phyloP scores from a whole-genome alignment of 805 yeast species.

The Lipomyces sp. region DNA sequence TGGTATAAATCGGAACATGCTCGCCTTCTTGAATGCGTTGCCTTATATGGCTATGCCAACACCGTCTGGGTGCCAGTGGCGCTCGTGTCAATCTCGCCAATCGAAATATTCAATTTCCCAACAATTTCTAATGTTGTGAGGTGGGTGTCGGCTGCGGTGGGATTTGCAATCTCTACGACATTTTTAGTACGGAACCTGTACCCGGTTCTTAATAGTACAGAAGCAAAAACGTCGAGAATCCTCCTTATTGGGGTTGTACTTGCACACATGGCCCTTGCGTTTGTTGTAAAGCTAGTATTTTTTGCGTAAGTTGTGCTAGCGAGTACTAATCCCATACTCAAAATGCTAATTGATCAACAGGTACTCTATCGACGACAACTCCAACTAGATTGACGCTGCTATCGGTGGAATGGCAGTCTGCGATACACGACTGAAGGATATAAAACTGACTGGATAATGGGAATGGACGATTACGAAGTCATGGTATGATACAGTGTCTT shows the following conservation, averaged over 20 bases:
- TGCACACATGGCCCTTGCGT: conserved; percentile 61
- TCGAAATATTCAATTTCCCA: conserved; percentile 47
- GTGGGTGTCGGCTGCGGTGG: conserved; percentile 65
- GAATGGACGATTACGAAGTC: too few relatives aligned
- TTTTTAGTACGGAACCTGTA: conserved; percentile 54
- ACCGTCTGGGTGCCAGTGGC: conserved; percentile 86
- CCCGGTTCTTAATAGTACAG: conserved; percentile 49
- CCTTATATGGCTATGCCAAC: conserved; percentile 85
- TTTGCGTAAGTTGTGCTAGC: conserved; percentile 48
- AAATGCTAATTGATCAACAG: conserved; percentile 4
- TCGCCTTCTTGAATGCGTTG: conserved; percentile 61
- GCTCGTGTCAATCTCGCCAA: conserved; percentile 40
- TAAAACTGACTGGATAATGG: not conserved
- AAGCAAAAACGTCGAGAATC: conserved; percentile 48
- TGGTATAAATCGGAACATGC: conserved; percentile 60
- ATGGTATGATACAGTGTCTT: too few relatives aligned
- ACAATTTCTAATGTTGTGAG: conserved; percentile 54
- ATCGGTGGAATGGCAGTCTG: not conserved
- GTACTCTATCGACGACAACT: conserved; percentile 26
- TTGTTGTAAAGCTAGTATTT: conserved; percentile 68
- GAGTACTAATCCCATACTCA: not conserved
- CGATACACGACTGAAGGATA: not conserved
- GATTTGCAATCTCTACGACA: conserved; percentile 65
- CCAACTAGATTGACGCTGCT: not conserved
- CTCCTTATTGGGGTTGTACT: conserved; percentile 51